Percentiles rank a stretch among this genome's conserved stretches.
These are phyloP conservation scores for Centaurea solstitialis DNA, from an alignment of 129 eudicot genomes.

Conservation along the genomic window DNA sequence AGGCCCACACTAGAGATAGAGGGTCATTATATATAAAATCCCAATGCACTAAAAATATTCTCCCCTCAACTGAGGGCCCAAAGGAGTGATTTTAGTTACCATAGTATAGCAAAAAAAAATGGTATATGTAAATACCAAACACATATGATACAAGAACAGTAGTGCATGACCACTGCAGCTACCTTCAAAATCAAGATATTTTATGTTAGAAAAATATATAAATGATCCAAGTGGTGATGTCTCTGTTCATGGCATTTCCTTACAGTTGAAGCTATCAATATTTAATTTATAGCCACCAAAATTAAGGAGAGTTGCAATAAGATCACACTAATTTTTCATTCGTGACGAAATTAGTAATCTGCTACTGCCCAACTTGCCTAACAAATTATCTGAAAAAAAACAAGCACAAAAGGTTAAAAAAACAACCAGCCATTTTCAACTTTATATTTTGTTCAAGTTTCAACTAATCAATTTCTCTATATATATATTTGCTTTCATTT, in stretches of 20 bases:
- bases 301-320: neutral
- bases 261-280: too few relatives aligned
- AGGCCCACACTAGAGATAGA: too few relatives aligned
- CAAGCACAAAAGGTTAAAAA: constrained; percentile 11
- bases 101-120: neutral
- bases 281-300: neutral
- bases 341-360: neutral
- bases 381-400: constrained; percentile 2
- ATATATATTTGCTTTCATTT: neutral
- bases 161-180: neutral
- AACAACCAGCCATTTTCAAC: neutral
- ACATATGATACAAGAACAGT: neutral
- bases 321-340: neutral
- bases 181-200: neutral
- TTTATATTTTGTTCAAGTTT: neutral
- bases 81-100: neutral
- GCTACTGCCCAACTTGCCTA: constrained; percentile 16
- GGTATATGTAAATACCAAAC: neutral
- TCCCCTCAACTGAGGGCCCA: neutral
- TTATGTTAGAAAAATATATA: neutral
- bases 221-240: neutral
- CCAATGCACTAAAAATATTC: neutral
- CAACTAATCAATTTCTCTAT: neutral
- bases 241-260: neutral
- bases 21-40: too few relatives aligned